A percentile compares a stretch with the other conserved stretches of the same genome.
These are phyloP conservation scores for Geotrichum phurueaensis DNA, from an alignment of 1,139 yeast genomes.

Conservation along the genomic window DNA sequence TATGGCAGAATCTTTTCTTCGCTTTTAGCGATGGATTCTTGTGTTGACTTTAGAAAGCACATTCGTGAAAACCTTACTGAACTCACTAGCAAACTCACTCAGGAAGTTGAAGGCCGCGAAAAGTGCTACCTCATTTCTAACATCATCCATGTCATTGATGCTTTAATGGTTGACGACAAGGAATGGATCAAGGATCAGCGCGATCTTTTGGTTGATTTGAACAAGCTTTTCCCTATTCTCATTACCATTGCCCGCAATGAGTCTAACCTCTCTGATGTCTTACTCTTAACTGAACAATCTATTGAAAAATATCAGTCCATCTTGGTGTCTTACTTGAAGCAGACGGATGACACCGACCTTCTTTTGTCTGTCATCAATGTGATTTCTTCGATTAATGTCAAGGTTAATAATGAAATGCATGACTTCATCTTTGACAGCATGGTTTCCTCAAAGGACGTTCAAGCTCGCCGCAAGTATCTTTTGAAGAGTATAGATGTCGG, in stretches of 20 bases:
- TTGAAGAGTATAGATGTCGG: constrained; percentile 45
- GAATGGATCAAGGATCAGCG: constrained; percentile 60
- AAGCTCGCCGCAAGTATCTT: constrained; percentile 48
- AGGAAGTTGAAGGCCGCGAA: constrained; percentile 3
- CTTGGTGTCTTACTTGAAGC: constrained; percentile 46
- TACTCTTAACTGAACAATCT: constrained; percentile 71
- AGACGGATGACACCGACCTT: constrained; percentile 35
- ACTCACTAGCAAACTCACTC: constrained; percentile 22
- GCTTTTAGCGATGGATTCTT: constrained; percentile 54
- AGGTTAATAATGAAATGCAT: constrained; percentile 46
- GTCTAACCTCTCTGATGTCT: constrained; percentile 53
- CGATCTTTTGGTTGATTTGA: constrained; percentile 45
- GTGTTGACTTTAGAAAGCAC: constrained; percentile 50
- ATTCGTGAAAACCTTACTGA: constrained; percentile 49
- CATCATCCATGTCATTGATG: constrained; percentile 55
- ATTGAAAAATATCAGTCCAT: constrained; percentile 53
- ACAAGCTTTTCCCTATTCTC: constrained; percentile 41
- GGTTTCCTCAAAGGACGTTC: constrained; percentile 47
- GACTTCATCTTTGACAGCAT: constrained; percentile 54
- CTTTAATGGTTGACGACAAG: constrained; percentile 48
- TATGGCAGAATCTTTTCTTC: constrained; percentile 60
- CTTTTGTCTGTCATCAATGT: constrained; percentile 49
- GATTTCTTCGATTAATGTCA: constrained; percentile 41
- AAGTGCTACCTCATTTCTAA: constrained; percentile 52
- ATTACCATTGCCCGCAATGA: constrained; percentile 43